Evolutionary conservation across 805 yeast species (phyloP).

Genomic region (Schwanniomyces pseudopolymorphus): DNA sequence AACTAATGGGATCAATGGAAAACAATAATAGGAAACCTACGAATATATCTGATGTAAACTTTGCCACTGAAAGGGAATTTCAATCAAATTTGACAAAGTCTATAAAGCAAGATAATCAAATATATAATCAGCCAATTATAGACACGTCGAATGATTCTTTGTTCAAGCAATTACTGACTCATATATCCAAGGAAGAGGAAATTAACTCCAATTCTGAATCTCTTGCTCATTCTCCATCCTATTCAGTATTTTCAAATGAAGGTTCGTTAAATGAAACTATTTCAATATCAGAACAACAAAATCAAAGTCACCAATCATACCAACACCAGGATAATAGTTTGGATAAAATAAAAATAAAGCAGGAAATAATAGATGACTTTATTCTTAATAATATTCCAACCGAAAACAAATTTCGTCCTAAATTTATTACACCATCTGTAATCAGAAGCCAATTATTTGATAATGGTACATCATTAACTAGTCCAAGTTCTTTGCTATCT

Average conservation of each 20-base stretch:
- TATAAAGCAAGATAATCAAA: neutral
- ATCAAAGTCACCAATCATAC: slow-evolving; percentile 3
- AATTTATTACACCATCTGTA: slow-evolving; percentile 12
- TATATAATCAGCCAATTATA: neutral
- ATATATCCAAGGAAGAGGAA: neutral
- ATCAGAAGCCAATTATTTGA: slow-evolving; percentile 7
- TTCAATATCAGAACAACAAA: slow-evolving; percentile 10
- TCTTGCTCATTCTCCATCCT: slow-evolving; percentile 24
- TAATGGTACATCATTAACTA: slow-evolving; percentile 16
- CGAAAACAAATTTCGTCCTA: slow-evolving; percentile 4
- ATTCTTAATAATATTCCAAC: slow-evolving; percentile 36
- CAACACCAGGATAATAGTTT: slow-evolving; percentile 6
- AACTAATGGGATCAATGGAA: neutral
- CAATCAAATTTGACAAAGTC: slow-evolving; percentile 5
- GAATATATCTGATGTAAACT: neutral
- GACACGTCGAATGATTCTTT: neutral
- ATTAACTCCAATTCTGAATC: slow-evolving; percentile 7
- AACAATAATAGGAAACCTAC: neutral
- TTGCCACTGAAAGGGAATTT: neutral
- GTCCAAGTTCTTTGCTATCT: slow-evolving; percentile 37
- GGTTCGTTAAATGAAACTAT: slow-evolving; percentile 12
- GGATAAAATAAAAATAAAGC: slow-evolving; percentile 29
- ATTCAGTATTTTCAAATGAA: slow-evolving; percentile 25
- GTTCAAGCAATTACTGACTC: neutral
- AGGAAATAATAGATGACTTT: slow-evolving; percentile 41